Percentiles rank a stretch among this genome's conserved stretches.
phyloP scores from a whole-genome alignment of 306 rosid genomes.

The Sindora glabra region DNA sequence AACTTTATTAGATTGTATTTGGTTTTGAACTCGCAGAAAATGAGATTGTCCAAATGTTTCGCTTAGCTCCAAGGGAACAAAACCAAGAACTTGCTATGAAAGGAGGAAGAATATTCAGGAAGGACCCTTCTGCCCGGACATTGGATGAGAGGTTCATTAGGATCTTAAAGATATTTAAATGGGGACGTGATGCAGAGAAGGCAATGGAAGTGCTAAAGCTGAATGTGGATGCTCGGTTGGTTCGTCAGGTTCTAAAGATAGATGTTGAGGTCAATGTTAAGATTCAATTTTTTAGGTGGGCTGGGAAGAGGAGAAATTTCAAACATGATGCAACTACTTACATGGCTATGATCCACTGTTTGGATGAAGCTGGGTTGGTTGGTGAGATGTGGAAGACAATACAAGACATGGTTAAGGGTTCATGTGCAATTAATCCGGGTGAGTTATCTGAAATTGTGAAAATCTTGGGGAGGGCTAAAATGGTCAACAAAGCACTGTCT shows the following conservation, averaged over 20 bases:
- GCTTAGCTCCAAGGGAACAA: constrained; percentile 35
- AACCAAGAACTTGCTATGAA: constrained; percentile 15
- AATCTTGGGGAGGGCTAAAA: constrained; percentile 71
- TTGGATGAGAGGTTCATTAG: constrained; percentile 82
- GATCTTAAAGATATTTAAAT: constrained; percentile 85
- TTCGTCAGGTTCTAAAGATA: constrained; percentile 63
- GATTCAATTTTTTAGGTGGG: constrained; percentile 87
- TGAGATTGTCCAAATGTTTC: constrained; percentile 74
- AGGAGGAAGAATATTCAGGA: constrained; percentile 35
- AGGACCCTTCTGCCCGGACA: constrained; percentile 43
- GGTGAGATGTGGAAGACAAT: constrained; percentile 79
- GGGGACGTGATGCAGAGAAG: constrained; percentile 96
- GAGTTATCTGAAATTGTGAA: constrained; percentile 65
- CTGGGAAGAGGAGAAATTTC: constrained; percentile 66
- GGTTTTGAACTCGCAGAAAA: constrained; percentile 54
- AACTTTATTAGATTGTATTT: constrained; percentile 14
- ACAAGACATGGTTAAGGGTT: constrained; percentile 70
- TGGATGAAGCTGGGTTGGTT: constrained; percentile 48
- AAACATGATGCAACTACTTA: constrained; percentile 59
- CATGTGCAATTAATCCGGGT: constrained; percentile 40
- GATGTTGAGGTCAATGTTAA: constrained; percentile 71
- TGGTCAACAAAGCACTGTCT: constrained; percentile 78
- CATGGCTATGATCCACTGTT: constrained; percentile 65
- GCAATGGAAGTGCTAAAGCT: constrained; percentile 82
- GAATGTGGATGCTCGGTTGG: constrained; percentile 72